A percentile compares a stretch with the other conserved stretches of the same genome.
Conservation (phyloP, 257 asterid genomes). For the Nicotiana knightiana region DNA sequence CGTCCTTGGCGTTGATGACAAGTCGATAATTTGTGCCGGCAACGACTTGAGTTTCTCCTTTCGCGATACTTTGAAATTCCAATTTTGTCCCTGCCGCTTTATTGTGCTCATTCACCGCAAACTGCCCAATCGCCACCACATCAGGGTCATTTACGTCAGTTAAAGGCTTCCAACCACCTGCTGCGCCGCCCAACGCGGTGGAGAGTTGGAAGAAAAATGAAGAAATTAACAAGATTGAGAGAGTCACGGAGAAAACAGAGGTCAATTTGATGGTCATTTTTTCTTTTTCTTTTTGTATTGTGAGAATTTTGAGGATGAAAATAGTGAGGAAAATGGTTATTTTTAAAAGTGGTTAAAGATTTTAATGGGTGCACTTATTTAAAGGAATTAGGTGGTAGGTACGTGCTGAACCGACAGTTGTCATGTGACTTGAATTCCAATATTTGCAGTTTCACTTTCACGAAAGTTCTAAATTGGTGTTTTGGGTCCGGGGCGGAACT, state of each 20-base stretch:
- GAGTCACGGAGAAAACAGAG: not conserved
- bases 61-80: constrained; percentile 17
- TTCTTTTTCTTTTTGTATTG: not conserved
- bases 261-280: constrained; percentile 13
- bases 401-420: not conserved
- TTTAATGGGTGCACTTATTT: not conserved
- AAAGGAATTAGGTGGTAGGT: not conserved
- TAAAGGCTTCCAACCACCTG: constrained; percentile 22
- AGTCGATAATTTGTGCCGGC: constrained; percentile 34
- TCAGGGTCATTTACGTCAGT: constrained; percentile 15
- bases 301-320: not conserved
- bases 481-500: no score
- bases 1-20: constrained; percentile 24
- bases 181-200: not conserved
- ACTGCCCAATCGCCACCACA: constrained; percentile 27
- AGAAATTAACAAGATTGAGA: constrained; percentile 1
- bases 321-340: not conserved
- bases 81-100: constrained; percentile 12
- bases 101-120: constrained; percentile 38
- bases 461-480: not conserved
- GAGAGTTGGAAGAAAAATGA: constrained; percentile 6
- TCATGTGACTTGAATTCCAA: not conserved
- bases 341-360: no score
- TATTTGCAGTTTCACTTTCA: no score
- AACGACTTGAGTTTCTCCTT: constrained; percentile 32